phyloP scores from a whole-genome alignment of 2,329 filamentous ascomycete species.

The Aphanoascus verrucosus region DNA sequence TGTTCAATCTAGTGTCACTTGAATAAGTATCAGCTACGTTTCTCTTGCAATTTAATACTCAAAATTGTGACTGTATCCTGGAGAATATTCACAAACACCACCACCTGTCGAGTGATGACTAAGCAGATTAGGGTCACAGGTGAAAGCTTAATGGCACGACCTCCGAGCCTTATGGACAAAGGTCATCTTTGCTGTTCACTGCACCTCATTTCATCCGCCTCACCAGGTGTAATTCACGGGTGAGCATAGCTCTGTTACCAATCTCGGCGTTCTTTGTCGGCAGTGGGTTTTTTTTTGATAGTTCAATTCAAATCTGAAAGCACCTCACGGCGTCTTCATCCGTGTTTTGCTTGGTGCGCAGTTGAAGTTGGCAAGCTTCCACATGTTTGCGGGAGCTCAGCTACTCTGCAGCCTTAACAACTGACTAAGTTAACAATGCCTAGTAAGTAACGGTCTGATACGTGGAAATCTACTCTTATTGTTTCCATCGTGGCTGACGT shows the following conservation, averaged over 20 bases:
- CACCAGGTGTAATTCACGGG: neutral
- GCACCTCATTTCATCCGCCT: neutral
- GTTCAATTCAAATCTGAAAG: neutral
- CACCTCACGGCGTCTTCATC: neutral
- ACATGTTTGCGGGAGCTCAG: slow-evolving; percentile 1
- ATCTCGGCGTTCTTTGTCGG: neutral
- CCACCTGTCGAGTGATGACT: neutral
- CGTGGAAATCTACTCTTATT: neutral
- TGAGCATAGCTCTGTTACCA: slow-evolving; percentile 4
- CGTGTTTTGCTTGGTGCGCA: neutral
- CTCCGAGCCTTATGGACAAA: slow-evolving; percentile 1
- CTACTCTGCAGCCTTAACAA: neutral
- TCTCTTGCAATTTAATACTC: too few species aligned
- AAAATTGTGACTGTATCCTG: too few species aligned
- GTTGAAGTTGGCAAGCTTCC: neutral
- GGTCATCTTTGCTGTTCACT: neutral
- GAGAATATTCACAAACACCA: neutral
- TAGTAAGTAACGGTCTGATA: neutral
- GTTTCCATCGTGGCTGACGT: neutral
- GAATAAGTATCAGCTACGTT: too few species aligned
- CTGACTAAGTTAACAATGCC: slow-evolving; percentile 1
- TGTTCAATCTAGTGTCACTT: too few species aligned
- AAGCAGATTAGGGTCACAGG: slow-evolving; percentile 2
- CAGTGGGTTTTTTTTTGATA: neutral
- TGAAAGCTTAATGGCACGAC: slow-evolving; percentile 6